Evolutionary conservation across 176 grass and related monocot species (phyloP).

Genomic region (Carex kokanica): DNA sequence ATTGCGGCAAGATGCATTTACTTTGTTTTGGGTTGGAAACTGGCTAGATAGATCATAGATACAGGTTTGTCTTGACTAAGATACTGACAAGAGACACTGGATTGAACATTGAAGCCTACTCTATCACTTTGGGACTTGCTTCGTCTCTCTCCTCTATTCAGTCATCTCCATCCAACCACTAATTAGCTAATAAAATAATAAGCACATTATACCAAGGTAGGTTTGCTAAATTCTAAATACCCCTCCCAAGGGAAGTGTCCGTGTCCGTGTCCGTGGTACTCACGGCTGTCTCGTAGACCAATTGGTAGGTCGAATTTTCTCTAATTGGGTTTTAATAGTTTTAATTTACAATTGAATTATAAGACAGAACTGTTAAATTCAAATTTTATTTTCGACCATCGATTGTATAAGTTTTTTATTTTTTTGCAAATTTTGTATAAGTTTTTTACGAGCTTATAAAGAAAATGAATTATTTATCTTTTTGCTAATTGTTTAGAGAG

Average conservation of each 20-base stretch:
- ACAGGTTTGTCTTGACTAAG: conserved; percentile 10
- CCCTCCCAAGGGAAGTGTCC: not conserved
- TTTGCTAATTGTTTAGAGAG: too few species aligned
- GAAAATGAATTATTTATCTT: too few species aligned
- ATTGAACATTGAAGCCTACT: conserved; percentile 30
- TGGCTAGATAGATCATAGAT: not conserved
- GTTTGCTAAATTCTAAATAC: not conserved
- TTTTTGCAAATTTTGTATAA: too few species aligned
- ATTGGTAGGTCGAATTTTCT: too few species aligned
- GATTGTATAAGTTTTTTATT: too few species aligned
- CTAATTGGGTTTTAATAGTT: too few species aligned
- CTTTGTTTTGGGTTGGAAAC: not conserved
- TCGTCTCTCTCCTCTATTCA: not conserved
- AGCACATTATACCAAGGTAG: not conserved
- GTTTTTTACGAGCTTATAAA: too few species aligned
- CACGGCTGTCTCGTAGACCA: too few species aligned
- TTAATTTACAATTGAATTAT: too few species aligned
- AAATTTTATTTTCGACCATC: too few species aligned
- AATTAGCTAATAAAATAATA: not conserved
- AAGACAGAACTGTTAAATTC: too few species aligned
- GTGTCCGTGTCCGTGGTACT: not conserved
- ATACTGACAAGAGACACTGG: conserved; percentile 24
- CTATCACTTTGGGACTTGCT: conserved; percentile 40
- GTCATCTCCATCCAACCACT: not conserved
- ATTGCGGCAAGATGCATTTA: not conserved